phyloP scores from a whole-genome alignment of 441 rosid species.

The Gossypium gossypioides region DNA sequence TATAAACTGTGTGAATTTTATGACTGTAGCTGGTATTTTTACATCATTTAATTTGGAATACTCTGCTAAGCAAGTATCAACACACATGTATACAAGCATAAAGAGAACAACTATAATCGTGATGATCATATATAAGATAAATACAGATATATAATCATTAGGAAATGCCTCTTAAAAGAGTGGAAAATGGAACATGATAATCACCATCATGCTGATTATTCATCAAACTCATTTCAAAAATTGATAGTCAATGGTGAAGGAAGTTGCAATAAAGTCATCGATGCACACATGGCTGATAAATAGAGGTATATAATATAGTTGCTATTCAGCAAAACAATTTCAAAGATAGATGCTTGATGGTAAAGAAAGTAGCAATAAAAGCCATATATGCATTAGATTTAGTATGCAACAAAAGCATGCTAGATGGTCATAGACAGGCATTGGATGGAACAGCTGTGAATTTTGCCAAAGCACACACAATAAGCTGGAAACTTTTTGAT shows the following conservation, averaged over 20 bases:
- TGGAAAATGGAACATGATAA: not conserved
- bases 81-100: not conserved
- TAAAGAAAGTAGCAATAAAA: not conserved
- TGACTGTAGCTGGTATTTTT: not conserved
- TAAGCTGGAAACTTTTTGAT: not conserved
- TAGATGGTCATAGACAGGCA: not conserved
- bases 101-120: not conserved
- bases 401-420: not conserved
- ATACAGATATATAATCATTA: not conserved
- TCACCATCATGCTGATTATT: not conserved
- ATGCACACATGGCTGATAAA: constrained; percentile 1
- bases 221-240: not conserved
- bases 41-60: not conserved
- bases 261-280: not conserved
- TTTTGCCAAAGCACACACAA: not conserved
- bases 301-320: not conserved
- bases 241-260: not conserved
- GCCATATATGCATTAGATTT: not conserved
- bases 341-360: not conserved
- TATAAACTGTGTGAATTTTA: not conserved
- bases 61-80: not conserved
- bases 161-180: not conserved
- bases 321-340: not conserved
- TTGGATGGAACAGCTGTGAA: not conserved
- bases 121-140: not conserved